Evolutionary conservation across 163 green algal species (phyloP).

Genomic region (Chlamydomonas reinhardtii): DNA sequence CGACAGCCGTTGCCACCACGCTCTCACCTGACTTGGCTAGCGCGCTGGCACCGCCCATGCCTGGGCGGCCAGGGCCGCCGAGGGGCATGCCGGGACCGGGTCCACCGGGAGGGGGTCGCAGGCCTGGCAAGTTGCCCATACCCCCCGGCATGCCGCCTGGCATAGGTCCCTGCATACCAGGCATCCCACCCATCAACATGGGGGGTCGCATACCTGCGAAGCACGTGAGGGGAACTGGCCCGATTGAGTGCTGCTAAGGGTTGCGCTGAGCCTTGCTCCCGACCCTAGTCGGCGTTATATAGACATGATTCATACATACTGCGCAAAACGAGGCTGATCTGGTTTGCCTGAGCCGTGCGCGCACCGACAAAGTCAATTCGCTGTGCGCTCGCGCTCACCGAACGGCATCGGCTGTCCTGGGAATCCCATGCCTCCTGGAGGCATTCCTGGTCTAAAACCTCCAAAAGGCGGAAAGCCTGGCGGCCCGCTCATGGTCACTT

Average conservation of each 20-base stretch:
- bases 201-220: conserved; percentile 34
- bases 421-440: conserved; percentile 26
- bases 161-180: not conserved
- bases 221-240: too few species aligned
- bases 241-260: too few species aligned
- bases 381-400: conserved; percentile 6
- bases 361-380: not conserved
- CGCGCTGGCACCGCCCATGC: not conserved
- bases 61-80: not conserved
- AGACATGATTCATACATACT: not conserved
- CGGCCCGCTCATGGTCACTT: conserved; percentile 11
- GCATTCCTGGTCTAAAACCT: conserved; percentile 33
- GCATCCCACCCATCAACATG: conserved; percentile 44
- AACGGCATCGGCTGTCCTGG: conserved; percentile 6
- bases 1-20: too few species aligned
- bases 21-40: conserved; percentile 18
- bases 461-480: conserved; percentile 18
- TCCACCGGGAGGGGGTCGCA: not conserved
- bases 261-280: not conserved
- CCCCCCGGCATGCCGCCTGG: not conserved
- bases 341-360: too few species aligned
- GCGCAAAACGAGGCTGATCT: not conserved
- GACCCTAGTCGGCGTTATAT: too few species aligned
- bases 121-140: not conserved
- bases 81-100: not conserved